These are phyloP conservation scores for Eucalyptus rudis DNA, from an alignment of 345 rosid species.

Conservation along the genomic window DNA sequence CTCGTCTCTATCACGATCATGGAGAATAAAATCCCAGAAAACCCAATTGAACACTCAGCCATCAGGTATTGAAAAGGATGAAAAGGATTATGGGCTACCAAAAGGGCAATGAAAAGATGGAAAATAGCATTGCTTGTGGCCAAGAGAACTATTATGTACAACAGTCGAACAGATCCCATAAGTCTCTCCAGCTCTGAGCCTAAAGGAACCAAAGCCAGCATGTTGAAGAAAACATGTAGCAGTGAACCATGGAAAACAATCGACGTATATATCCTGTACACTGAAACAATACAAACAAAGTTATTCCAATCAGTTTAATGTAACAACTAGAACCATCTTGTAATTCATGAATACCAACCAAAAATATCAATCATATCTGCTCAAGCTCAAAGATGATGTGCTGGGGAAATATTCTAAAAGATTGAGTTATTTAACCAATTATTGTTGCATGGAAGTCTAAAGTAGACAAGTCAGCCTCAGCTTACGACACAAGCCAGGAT, in stretches of 20 bases:
- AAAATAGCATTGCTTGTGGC: slow-evolving; percentile 75
- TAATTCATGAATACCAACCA: neutral
- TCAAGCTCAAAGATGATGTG: neutral
- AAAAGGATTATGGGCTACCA: slow-evolving; percentile 61
- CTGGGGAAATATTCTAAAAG: neutral
- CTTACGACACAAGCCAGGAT: neutral
- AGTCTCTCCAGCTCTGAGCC: slow-evolving; percentile 95
- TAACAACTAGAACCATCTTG: neutral
- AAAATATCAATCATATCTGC: neutral
- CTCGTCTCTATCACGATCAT: slow-evolving; percentile 93
- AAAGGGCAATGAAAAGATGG: slow-evolving; percentile 61
- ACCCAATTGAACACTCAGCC: slow-evolving; percentile 85
- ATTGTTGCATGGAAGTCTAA: neutral
- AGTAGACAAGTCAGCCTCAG: neutral
- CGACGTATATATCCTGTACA: slow-evolving; percentile 78
- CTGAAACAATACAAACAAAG: slow-evolving; percentile 23
- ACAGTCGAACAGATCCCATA: slow-evolving; percentile 87
- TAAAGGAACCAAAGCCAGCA: slow-evolving; percentile 94
- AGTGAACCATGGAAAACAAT: slow-evolving; percentile 79
- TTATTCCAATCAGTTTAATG: neutral
- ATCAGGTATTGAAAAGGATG: slow-evolving; percentile 18
- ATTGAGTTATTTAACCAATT: neutral
- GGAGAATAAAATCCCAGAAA: slow-evolving; percentile 87
- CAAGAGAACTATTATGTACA: slow-evolving; percentile 59
- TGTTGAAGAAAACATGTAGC: slow-evolving; percentile 90